Evolutionary conservation across 179 eudicot genomes (phyloP).

Genomic region (Nepenthes alata): DNA sequence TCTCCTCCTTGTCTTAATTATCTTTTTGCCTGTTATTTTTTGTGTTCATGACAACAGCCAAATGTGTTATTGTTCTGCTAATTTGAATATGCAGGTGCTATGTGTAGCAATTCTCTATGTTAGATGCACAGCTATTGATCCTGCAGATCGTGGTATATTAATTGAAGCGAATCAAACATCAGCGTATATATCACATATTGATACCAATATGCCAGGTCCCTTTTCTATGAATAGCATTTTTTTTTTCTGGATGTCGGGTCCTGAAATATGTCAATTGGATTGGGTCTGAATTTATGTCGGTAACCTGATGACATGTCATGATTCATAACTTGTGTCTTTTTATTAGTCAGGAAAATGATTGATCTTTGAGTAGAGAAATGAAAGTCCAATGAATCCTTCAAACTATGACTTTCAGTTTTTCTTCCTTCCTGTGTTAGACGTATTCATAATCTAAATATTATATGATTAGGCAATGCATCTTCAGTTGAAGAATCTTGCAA

Average conservation of each 20-base stretch:
- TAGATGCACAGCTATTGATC: constrained; percentile 35
- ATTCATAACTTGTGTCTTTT: not conserved
- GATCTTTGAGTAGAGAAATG: not conserved
- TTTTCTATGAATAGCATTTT: not conserved
- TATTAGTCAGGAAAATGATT: not conserved
- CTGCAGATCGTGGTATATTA: constrained; percentile 41
- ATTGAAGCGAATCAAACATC: constrained; percentile 44
- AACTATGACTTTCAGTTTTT: not conserved
- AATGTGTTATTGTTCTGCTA: constrained; percentile 5
- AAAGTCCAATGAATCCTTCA: not conserved
- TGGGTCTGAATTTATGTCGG: too few relatives aligned
- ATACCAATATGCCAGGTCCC: constrained; percentile 51
- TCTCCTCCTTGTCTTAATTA: not conserved
- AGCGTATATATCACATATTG: constrained; percentile 34
- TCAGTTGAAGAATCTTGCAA: constrained; percentile 44
- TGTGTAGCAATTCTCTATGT: constrained; percentile 22
- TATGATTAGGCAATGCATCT: constrained; percentile 38
- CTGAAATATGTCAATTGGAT: too few relatives aligned
- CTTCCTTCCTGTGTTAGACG: not conserved
- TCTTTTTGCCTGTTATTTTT: not conserved
- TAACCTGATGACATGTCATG: not conserved
- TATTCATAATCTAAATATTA: constrained; percentile 2
- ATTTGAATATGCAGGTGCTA: constrained; percentile 18
- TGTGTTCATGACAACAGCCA: not conserved
- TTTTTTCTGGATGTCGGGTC: not conserved